Base-by-base conservation (phyloP, 352 stramenopile species). In the Globisporangium barbulae region DNA sequence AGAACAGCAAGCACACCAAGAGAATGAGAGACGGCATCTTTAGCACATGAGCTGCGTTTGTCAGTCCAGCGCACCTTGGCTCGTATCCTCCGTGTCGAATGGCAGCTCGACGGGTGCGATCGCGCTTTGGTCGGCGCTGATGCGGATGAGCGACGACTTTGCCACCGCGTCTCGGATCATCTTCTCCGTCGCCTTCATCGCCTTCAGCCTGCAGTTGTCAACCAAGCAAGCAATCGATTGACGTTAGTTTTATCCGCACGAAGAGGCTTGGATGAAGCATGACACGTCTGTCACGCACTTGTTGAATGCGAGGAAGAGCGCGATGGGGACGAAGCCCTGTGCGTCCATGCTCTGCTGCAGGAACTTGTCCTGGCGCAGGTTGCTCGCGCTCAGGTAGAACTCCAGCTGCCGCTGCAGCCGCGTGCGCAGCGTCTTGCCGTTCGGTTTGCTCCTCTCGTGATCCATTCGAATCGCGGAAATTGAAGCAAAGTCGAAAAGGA, bases 321-420 rank as follows among this genome's bases (percentile, higher is more conserved):
- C 57, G 41, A 74, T 70, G 3, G 76, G 63, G 28, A 93, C 63
- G 63, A 87, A 91, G 37, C 78, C 80, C 37, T 84, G 49, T 22
- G 76, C 75, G 62, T 93, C 81, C 82, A 90, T 89, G 57, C 77
- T 61, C 64, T 91, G 77, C 64, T 85, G 81, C 61, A 93, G 63
- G 64, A 91, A 91, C 63, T 91, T 93, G 72, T 93, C 85, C 65
- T 87, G 78, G 6, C 82, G 79, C 45, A 93, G 65, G 65, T 91
- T 93, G 68, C 82, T 90, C 48, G 78, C 72, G 65, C 85, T 86
- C 49, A 93, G 59, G 48, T 91, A 91, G 66, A 93, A 91, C 76
- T 93, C 82, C 56, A 93, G 80, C 74, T 93, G 85, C 44, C 81
- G 78, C 70, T 91, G 80, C 45, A 93, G 74, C 30, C 76, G 78